Base-by-base conservation (phyloP, 345 rosid species). In the Rhizophora mangle region DNA sequence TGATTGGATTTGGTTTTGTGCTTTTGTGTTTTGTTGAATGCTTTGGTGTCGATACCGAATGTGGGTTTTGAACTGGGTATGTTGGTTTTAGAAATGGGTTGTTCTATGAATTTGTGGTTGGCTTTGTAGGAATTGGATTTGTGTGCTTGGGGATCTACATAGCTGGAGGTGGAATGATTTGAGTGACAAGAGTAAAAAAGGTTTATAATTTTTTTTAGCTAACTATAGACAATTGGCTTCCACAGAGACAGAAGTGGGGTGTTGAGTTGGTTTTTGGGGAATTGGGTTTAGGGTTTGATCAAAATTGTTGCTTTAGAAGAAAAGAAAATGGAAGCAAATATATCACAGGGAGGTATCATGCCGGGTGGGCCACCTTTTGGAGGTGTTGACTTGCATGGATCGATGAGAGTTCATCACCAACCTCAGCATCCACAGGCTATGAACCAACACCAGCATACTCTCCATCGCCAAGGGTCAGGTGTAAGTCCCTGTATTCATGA, bases 341-440 rank as follows among this genome's bases (percentile, higher is more conserved):
- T 86, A 49, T 69, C 91, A 8, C 93, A 85, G 77, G 92, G 96
- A 77, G 88, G 89, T 68, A 83, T 85, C 79, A 61, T 84, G 76
- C 83, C 95, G 1, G 88, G 84, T 71, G 89, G 88, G 57, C 51
- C 74, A 63, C 70, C 96, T 32, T 90, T 71, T 72, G 93, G 87
- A 60, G 92, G 94, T 30, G 82, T 86, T 54, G 97, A 93, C 74
- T 78, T 90, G 73, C 93, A 86, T 74, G 82, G 90, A 68, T 82
- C 96, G 29, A 69, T 80, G 78, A 84, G 91, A 72, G 82, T 83
- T 81, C 91, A 81, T 62, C 80, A 84, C 69, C 88, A 72, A 71
- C 64, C 75, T n/a, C 85, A 79, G 37, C 75, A 79, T 62, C 90
- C 49, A 43, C 49, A 85, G 57, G 43, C 82, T 30, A 52, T 88